Conservation (phyloP, 495 filamentous ascomycete genomes). For the Aspergillus bertholletiae region DNA sequence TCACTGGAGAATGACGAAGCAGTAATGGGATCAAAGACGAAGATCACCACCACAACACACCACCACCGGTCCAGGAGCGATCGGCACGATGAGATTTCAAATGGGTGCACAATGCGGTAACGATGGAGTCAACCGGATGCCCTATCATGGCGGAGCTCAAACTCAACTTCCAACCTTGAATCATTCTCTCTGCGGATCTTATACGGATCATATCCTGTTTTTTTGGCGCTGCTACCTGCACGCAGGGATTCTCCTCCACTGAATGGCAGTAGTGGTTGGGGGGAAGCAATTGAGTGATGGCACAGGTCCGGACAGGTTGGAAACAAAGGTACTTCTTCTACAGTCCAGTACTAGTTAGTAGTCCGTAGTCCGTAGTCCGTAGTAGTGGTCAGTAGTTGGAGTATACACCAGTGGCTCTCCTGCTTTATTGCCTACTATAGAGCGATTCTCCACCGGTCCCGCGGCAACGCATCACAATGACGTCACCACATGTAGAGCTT, state of each 20-base stretch:
- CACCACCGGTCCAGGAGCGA: neutral
- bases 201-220: neutral
- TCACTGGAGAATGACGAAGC: neutral
- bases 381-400: too few relatives aligned
- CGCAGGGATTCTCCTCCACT: too few relatives aligned
- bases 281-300: too few relatives aligned
- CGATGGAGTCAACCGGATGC: neutral
- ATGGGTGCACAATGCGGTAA: neutral
- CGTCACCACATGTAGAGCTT: constrained; percentile 13
- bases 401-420: too few relatives aligned
- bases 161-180: neutral
- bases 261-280: too few relatives aligned
- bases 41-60: neutral
- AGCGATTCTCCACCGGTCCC: constrained; percentile 2
- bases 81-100: neutral
- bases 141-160: neutral
- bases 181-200: too few relatives aligned
- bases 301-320: too few relatives aligned
- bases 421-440: too few relatives aligned
- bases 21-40: neutral
- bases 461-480: constrained; percentile 22
- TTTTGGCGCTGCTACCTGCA: too few relatives aligned
- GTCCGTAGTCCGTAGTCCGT: too few relatives aligned
- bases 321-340: too few relatives aligned
- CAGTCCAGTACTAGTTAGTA: too few relatives aligned